Base-by-base conservation (phyloP, 306 rosid species). In the Canavalia gladiata region DNA sequence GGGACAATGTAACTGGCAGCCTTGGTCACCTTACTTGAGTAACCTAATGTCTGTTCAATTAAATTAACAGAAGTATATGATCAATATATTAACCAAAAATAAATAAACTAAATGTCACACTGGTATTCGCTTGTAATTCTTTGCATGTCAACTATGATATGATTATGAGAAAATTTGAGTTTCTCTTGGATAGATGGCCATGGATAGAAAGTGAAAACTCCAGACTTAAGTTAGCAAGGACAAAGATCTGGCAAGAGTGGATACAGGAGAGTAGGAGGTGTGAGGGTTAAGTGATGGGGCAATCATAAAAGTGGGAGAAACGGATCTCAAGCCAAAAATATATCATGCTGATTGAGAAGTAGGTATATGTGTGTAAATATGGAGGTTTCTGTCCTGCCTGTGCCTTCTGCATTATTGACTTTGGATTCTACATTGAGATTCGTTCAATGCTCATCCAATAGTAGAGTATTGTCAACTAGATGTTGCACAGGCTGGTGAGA, bases 21-120 rank as follows among this genome's bases (percentile, higher is more conserved):
- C 51, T 63, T 80, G 76, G 73, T 79, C 68, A 78, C 72, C 80
- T 84, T 72, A 76, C 80, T 83, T 8, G 91, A 85, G 55, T 64
- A 75, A 66, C 81, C 91, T 78, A 95, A 82, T 50, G 94, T 90
- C 98, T 95, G 93, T 67, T 75, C 79, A 89, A 72, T 78, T 31
- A 78, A 83, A 84, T 81, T 41, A 43, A 76, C 72, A 82, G 59
- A 78, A 88, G 77, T 80, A 75, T 50, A 66, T 76, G 84, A 80
- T 80, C 49, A 81, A 58, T 71, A 83, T 54, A 83, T 77, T 75
- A 45, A 77, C 65, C 54, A 80, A 83, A 65, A 74, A 29, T 54
- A 72, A 78, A 77, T 12, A 72, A 31, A 63, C 84, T 62, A 18
- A 73, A 75, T 50, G 68, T 30, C 10, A 65, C 12, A 42, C 45